phyloP scores from a whole-genome alignment of 345 rosid genomes.

The Pelargonium nanum region DNA sequence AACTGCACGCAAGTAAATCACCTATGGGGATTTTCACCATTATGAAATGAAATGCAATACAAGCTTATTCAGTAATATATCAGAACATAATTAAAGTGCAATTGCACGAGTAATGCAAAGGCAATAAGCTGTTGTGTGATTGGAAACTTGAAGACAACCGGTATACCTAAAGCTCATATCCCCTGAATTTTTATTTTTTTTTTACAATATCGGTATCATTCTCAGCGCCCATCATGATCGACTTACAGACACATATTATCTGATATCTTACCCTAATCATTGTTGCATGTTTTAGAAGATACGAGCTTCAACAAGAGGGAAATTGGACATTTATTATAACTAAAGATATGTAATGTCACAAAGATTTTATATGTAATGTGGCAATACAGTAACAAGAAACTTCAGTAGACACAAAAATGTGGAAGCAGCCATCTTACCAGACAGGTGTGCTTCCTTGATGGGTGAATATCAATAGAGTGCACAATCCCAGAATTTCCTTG shows the following conservation, averaged over 20 bases:
- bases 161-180: background rate
- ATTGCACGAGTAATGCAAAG: background rate
- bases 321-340: background rate
- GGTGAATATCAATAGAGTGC: slow-evolving; percentile 84
- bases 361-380: background rate
- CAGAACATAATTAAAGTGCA: background rate
- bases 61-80: background rate
- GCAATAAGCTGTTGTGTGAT: background rate
- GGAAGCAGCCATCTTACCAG: slow-evolving; percentile 34
- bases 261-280: background rate
- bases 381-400: background rate
- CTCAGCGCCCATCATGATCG: background rate
- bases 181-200: background rate
- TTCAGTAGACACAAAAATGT: background rate
- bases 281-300: background rate
- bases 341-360: background rate
- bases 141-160: background rate
- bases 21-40: background rate
- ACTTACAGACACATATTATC: background rate
- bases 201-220: background rate
- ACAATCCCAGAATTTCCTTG: slow-evolving; percentile 61
- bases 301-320: background rate
- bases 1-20: background rate
- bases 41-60: background rate
- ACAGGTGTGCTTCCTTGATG: slow-evolving; percentile 82